Evolutionary conservation across 768 basidiomycete species (phyloP).

Genomic region (Pholiota molesta): DNA sequence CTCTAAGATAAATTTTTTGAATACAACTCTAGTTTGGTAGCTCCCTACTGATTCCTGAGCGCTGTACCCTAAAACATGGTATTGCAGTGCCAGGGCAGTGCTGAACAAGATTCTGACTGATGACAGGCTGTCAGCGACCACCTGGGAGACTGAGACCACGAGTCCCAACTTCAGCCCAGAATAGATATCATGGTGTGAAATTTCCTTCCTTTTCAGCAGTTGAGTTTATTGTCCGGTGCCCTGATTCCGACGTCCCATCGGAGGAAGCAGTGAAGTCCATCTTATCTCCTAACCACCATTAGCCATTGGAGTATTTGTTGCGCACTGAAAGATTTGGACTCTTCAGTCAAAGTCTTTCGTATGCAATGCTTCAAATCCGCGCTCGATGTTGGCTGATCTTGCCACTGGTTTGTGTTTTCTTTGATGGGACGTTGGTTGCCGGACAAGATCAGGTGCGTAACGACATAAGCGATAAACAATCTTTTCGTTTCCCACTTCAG

Average conservation of each 20-base stretch:
- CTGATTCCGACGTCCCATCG: not conserved
- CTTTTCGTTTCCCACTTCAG: not conserved
- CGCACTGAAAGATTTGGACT: not conserved
- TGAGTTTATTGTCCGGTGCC: not conserved
- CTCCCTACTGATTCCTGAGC: no score
- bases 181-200: not conserved
- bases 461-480: not conserved
- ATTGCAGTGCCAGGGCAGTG: no score
- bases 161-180: not conserved
- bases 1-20: no score
- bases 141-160: not conserved
- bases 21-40: not conserved
- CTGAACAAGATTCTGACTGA: not conserved
- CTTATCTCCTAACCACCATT: not conserved
- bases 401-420: not conserved
- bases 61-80: no score
- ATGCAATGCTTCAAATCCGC: not conserved
- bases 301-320: not conserved
- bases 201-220: not conserved
- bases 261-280: not conserved
- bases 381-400: not conserved
- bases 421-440: constrained; percentile 3
- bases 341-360: not conserved
- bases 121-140: not conserved
- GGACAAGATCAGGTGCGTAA: constrained; percentile 18